A percentile compares a stretch with the other conserved stretches of the same genome.
Evolutionary conservation across 352 stramenopile species (phyloP).

Genomic region (Albugo laibachii): DNA sequence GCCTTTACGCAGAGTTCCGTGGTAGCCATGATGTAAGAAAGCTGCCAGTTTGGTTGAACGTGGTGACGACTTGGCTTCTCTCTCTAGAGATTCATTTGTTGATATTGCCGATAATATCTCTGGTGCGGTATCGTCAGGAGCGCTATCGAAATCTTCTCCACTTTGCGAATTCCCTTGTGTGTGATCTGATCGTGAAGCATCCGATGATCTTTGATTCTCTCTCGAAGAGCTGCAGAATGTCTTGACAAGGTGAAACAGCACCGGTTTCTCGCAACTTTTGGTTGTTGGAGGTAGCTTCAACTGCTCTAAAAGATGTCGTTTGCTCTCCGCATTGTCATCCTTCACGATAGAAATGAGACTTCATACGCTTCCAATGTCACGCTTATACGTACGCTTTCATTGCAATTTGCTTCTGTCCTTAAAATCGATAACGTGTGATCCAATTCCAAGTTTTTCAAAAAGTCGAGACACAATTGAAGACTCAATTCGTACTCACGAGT

Average conservation of each 20-base stretch:
- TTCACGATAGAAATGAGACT: neutral
- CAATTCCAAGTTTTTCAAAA: constrained; percentile 33
- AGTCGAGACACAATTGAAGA: constrained; percentile 31
- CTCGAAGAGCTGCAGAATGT: too few relatives aligned
- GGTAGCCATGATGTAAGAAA: too few relatives aligned
- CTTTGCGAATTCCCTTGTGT: too few relatives aligned
- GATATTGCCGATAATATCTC: too few relatives aligned
- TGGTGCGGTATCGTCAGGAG: too few relatives aligned
- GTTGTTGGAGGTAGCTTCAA: neutral
- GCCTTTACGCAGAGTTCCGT: constrained; percentile 1
- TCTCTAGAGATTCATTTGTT: too few relatives aligned
- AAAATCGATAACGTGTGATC: constrained; percentile 33
- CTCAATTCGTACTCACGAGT: constrained; percentile 8
- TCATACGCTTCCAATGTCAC: too few relatives aligned
- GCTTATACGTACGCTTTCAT: neutral
- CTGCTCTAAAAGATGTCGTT: neutral
- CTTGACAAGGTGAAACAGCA: neutral
- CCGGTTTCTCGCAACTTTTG: neutral
- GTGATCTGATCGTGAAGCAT: too few relatives aligned
- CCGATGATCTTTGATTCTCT: too few relatives aligned
- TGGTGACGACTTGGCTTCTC: too few relatives aligned
- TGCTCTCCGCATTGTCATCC: neutral
- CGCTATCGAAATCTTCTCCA: too few relatives aligned
- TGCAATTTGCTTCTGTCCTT: constrained; percentile 18
- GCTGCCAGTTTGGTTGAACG: too few relatives aligned